Evolutionary conservation across 2,329 filamentous ascomycete species (phyloP).

Genomic region (Fusarium agapanthi): DNA sequence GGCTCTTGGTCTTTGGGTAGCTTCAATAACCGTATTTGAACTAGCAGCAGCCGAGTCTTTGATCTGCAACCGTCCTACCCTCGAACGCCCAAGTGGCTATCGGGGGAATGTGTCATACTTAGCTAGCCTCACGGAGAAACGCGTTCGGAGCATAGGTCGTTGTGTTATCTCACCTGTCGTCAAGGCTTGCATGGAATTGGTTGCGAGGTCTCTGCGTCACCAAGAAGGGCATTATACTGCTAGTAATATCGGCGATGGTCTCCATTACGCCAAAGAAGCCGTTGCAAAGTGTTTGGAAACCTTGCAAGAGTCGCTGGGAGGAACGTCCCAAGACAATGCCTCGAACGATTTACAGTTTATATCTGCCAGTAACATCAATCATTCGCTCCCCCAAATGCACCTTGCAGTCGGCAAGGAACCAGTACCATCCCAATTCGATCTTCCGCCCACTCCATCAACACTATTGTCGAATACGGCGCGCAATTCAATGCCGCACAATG

Average conservation of each 20-base stretch:
- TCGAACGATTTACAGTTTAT: too few species aligned
- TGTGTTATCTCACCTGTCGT: background rate
- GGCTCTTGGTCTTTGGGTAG: background rate
- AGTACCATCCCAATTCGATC: background rate
- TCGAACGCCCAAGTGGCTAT: background rate
- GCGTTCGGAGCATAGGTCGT: background rate
- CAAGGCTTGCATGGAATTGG: background rate
- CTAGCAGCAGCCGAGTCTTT: background rate
- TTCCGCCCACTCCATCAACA: background rate
- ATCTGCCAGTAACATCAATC: accelerated
- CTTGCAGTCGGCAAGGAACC: too few species aligned
- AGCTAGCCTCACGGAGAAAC: background rate
- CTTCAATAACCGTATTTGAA: background rate
- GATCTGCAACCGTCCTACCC: accelerated
- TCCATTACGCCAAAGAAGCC: background rate
- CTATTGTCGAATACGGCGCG: background rate
- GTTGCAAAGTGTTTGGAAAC: background rate
- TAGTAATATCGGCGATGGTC: accelerated
- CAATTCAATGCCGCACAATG: background rate
- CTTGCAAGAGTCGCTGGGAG: background rate
- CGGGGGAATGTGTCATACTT: background rate
- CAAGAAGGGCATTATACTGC: background rate
- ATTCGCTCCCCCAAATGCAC: accelerated
- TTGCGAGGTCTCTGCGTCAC: accelerated
- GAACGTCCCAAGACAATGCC: accelerated